These are phyloP conservation scores for Venturiaceae sp. DNA, from an alignment of 2,329 filamentous ascomycete genomes.

Conservation along the genomic window DNA sequence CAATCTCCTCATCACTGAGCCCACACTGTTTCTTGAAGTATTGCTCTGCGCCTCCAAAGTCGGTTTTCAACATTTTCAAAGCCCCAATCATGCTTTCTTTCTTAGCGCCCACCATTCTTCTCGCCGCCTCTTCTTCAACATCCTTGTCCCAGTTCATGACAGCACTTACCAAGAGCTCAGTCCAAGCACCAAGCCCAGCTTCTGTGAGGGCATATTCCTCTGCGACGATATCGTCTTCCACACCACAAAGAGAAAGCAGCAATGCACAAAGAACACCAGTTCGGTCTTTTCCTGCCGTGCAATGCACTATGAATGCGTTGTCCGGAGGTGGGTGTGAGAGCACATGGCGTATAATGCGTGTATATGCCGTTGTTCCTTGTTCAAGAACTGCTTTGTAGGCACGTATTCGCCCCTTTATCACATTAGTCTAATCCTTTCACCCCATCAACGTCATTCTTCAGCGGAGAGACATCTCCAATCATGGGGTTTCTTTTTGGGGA, in stretches of 20 bases:
- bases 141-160: conserved; percentile 14
- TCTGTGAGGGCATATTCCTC: conserved; percentile 61
- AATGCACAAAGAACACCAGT: conserved; percentile 63
- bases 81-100: conserved; percentile 42
- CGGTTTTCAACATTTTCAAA: conserved; percentile 47
- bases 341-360: conserved; percentile 53
- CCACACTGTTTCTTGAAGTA: conserved; percentile 53
- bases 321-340: conserved; percentile 17
- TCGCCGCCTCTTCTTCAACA: conserved; percentile 11
- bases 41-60: conserved; percentile 49
- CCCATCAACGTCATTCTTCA: too few species aligned
- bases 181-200: conserved; percentile 40
- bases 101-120: conserved; percentile 26
- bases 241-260: conserved; percentile 53
- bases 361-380: conserved; percentile 42
- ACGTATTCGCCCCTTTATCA: conserved; percentile 14
- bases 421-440: too few species aligned
- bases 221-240: conserved; percentile 49
- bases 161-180: conserved; percentile 16
- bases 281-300: conserved; percentile 68
- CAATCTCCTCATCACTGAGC: conserved; percentile 30
- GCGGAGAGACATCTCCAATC: too few species aligned
- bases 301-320: conserved; percentile 44
- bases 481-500: neutral
- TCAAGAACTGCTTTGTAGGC: conserved; percentile 55